Evolutionary conservation across 2,329 filamentous ascomycete species (phyloP), one percentile per base, ranked within the genome.

Genomic region (Cladophialophora yegresii): DNA sequence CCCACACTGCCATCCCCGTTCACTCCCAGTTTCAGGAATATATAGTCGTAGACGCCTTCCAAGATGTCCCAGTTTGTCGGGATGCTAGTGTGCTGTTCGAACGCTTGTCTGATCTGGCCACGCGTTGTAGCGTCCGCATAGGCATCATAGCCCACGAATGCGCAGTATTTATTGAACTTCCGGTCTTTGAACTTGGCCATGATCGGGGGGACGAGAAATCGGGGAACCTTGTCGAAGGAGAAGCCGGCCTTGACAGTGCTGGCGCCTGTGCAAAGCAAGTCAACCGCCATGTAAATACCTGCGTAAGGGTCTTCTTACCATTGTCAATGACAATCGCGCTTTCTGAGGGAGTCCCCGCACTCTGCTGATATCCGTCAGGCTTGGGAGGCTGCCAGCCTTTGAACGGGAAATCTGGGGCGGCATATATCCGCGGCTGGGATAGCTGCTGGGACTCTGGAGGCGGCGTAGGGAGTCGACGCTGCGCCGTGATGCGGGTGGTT

Each of bases 61-160:
- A 96, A 92, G 36, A 92, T 93, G 77, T 99, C 95, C 92, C 96
- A 99, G 75, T 98, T 98, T 76, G 91, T 93, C 66, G 98, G 87
- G 54, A 99, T 89, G 69, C 93, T 93, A 51, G 89, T 93, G 26
- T 93, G 93, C 1, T 89, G 85, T 76, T 99, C 95, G 72, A 97
- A 98, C 1, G 93, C 89, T 75, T 91, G 90, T 75, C 93, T 89
- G 65, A 96, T 89, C 75, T 98, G 95, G 10, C 92, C 91, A 62
- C 91, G 86, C 23, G 95, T 92, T 1, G 92, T 96, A 28, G 93
- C 95, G 78, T 99, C 95, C 68, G 93, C 89, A 74, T 95, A 98
- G 73, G 96, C 92, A 79, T 99, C 95, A 71, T 88, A 87, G 62
- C 95, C 95, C 51, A 96, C 89, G 75, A 98, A 97, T 28, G 90